Evolutionary conservation across 1,139 yeast genomes (phyloP).

Genomic region (Pichia sp.): DNA sequence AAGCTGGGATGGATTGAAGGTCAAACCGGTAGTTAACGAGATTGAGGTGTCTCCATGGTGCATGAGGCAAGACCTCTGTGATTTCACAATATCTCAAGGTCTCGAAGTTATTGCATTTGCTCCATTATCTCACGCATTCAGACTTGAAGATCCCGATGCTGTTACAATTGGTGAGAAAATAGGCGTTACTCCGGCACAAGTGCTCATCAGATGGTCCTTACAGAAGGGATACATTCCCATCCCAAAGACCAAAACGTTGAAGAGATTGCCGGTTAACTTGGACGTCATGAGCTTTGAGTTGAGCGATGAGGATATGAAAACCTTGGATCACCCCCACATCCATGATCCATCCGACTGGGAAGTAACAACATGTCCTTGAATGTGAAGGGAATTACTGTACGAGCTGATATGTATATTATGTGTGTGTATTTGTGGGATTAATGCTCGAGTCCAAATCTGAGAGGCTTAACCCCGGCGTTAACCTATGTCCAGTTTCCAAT

Average conservation of each 20-base stretch:
- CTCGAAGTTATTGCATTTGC: constrained; percentile 62
- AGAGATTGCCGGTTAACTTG: constrained; percentile 39
- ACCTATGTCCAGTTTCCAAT: too few species aligned
- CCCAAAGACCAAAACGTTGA: constrained; percentile 55
- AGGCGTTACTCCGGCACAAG: constrained; percentile 34
- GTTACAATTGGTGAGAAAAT: constrained; percentile 31
- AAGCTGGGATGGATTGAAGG: constrained; percentile 42
- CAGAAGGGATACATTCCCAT: constrained; percentile 63
- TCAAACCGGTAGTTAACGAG: constrained; percentile 56
- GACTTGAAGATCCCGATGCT: constrained; percentile 43
- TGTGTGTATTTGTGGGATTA: not conserved
- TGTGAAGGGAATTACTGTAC: constrained; percentile 12
- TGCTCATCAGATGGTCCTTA: constrained; percentile 43
- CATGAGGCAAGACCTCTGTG: constrained; percentile 56
- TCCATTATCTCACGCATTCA: constrained; percentile 59
- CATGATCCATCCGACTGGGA: constrained; percentile 74
- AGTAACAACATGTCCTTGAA: constrained; percentile 22
- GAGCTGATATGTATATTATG: too few species aligned
- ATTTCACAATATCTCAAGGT: constrained; percentile 43
- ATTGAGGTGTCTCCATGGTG: constrained; percentile 75
- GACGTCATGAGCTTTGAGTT: constrained; percentile 40
- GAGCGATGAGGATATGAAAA: constrained; percentile 36
- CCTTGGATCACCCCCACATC: constrained; percentile 43
- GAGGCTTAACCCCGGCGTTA: too few species aligned
- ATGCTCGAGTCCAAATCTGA: not conserved